phyloP scores from a whole-genome alignment of 2,329 filamentous ascomycete species.

The Colletotrichum lupini region DNA sequence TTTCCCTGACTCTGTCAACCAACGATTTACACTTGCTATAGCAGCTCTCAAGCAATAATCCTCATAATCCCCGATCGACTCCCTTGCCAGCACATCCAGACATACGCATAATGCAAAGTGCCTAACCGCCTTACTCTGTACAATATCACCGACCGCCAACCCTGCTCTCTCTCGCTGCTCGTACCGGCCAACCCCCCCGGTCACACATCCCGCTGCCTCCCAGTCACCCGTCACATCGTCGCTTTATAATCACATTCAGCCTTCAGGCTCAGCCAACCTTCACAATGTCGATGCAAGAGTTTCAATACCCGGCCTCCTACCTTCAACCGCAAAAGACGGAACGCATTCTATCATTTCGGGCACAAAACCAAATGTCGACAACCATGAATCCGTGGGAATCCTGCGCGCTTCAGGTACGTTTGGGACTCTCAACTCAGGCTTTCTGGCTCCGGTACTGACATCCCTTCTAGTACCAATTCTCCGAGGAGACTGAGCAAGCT shows the following conservation, averaged over 20 bases:
- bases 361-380: conserved; percentile 20
- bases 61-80: background rate
- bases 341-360: conserved; percentile 26
- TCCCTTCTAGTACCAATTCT: conserved; percentile 40
- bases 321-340: conserved; percentile 18
- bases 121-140: conserved; percentile 5
- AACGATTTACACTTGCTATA: background rate
- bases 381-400: conserved; percentile 49
- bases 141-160: background rate
- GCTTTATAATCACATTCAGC: conserved; percentile 23
- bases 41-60: background rate
- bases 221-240: background rate
- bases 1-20: background rate
- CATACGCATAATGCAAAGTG: conserved; percentile 26
- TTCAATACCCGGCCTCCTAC: conserved; percentile 2
- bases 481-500: conserved; percentile 38
- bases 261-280: background rate
- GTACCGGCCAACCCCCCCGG: background rate
- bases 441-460: background rate
- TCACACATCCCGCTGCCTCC: background rate
- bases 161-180: background rate
- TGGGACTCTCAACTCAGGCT: too few relatives aligned
- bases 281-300: conserved; percentile 19
- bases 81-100: background rate
- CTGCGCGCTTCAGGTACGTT: conserved; percentile 47